Conservation (phyloP, 1,284 basidiomycete species). For the Sanghuangporus baumii region DNA sequence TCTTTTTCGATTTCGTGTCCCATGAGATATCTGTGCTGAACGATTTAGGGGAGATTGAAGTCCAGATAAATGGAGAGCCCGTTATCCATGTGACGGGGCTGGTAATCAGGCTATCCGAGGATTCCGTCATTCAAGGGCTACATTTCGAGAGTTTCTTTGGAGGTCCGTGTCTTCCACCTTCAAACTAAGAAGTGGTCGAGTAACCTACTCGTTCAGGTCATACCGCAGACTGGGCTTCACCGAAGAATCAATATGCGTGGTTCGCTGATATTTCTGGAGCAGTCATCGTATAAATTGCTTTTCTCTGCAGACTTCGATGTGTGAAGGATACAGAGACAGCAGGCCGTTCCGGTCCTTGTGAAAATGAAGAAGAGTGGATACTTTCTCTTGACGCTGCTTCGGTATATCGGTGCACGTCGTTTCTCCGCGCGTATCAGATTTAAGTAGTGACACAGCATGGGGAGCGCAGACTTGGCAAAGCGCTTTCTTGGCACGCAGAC, state of each 20-base stretch:
- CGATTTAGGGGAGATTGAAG: conserved; percentile 23
- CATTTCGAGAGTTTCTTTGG: conserved; percentile 39
- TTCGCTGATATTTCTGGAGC: conserved; percentile 35
- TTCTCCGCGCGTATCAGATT: too few relatives aligned
- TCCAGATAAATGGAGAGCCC: conserved; percentile 24
- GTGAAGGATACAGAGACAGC: background rate
- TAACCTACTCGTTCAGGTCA: conserved; percentile 22
- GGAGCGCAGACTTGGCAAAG: too few relatives aligned
- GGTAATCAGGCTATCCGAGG: conserved; percentile 19
- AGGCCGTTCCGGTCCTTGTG: too few relatives aligned
- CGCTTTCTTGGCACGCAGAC: too few relatives aligned
- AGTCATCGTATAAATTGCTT: conserved; percentile 15
- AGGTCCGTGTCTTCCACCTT: conserved; percentile 17
- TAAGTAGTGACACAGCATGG: too few relatives aligned
- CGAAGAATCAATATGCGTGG: conserved; percentile 37
- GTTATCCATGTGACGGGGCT: conserved; percentile 22
- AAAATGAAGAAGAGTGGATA: too few relatives aligned
- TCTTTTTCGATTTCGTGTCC: background rate
- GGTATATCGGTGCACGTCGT: too few relatives aligned
- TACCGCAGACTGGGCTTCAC: conserved; percentile 34
- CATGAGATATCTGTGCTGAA: background rate
- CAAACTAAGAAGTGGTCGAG: background rate
- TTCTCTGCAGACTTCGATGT: background rate
- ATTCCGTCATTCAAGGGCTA: conserved; percentile 23
- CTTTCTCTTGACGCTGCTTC: too few relatives aligned